Conservation (phyloP, 2,329 filamentous ascomycete species). For the Fusarium piperis region DNA sequence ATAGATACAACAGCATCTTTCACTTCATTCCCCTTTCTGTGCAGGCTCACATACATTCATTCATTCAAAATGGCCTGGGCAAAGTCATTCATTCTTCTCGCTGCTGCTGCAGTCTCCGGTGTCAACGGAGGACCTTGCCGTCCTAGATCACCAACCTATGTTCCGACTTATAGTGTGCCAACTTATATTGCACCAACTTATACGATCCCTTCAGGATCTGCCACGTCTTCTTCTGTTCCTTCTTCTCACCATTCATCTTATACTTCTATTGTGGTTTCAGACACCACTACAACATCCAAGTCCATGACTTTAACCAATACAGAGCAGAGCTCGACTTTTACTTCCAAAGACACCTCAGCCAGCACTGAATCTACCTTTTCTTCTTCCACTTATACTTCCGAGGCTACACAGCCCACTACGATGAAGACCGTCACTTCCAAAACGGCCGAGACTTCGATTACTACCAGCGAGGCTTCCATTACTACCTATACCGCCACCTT, state of each 20-base stretch:
- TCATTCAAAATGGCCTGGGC: slow-evolving; percentile 24
- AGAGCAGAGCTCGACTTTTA: background rate
- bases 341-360: background rate
- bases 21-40: background rate
- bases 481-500: background rate
- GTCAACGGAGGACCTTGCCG: slow-evolving; percentile 23
- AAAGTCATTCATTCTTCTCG: slow-evolving; percentile 25
- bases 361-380: background rate
- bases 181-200: slow-evolving; percentile 17
- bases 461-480: background rate
- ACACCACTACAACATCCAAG: background rate
- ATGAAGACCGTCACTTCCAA: background rate
- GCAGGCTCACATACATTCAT: slow-evolving; percentile 10
- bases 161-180: slow-evolving; percentile 4
- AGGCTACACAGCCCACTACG: background rate
- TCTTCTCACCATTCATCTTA: background rate
- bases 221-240: background rate
- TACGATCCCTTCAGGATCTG: slow-evolving; percentile 8
- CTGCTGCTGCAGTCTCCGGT: slow-evolving; percentile 3
- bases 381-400: background rate
- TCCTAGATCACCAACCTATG: slow-evolving; percentile 19
- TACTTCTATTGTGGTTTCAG: background rate
- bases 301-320: background rate
- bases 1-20: background rate
- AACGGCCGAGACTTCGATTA: background rate